Conservation (phyloP, 2,329 filamentous ascomycete genomes). For the Graphiopsis chlorocephala region DNA sequence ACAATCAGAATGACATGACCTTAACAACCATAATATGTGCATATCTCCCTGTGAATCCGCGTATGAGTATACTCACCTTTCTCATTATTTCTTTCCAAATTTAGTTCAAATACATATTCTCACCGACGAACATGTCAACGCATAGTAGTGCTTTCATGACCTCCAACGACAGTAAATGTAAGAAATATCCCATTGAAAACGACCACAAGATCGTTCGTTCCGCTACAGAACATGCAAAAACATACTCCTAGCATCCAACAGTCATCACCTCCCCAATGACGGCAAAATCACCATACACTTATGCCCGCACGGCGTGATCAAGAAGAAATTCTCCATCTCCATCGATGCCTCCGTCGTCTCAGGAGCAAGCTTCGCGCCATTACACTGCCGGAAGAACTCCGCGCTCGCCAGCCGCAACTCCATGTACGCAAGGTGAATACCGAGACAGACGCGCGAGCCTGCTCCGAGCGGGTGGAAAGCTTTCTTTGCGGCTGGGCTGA, state of each 20-base stretch:
- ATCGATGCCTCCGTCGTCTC: conserved; percentile 29
- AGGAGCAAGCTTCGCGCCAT: conserved; percentile 22
- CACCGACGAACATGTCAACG: no score
- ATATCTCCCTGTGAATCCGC: neutral
- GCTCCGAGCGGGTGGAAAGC: conserved; percentile 31
- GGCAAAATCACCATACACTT: conserved; percentile 28
- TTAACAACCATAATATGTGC: neutral
- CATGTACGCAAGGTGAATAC: conserved; percentile 32
- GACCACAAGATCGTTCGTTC: no score
- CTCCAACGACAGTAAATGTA: no score
- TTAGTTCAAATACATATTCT: no score
- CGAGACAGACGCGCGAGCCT: conserved; percentile 31
- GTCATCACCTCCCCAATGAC: neutral
- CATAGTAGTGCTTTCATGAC: no score
- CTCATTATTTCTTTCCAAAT: neutral
- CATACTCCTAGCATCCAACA: neutral
- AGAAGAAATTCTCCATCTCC: conserved; percentile 33
- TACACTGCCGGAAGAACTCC: conserved; percentile 29
- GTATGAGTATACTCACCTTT: neutral
- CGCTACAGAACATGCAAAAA: no score
- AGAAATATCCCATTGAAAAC: no score
- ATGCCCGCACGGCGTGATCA: conserved; percentile 31
- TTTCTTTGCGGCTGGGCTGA: conserved; percentile 23
- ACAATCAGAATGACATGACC: neutral
- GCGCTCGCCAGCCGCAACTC: conserved; percentile 30